Percentiles rank a stretch among this genome's conserved stretches.
Conservation (phyloP, 2,329 filamentous ascomycete species). For the Penicillium rolfsii region DNA sequence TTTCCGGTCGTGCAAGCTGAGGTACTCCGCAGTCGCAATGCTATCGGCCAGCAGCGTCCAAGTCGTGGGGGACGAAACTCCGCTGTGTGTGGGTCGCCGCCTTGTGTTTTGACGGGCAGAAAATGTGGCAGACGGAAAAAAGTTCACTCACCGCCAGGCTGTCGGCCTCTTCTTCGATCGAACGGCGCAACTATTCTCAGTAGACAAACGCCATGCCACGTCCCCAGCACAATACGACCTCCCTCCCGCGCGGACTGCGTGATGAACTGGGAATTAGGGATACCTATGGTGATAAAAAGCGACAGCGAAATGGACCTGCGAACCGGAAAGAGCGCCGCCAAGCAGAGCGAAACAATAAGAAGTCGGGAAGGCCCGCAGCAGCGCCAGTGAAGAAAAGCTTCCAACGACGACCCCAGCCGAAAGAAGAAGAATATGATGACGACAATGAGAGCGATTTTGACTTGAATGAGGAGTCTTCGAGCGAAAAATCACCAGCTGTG, state of each 20-base stretch:
- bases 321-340: conserved; percentile 69
- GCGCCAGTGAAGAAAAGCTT: conserved; percentile 22
- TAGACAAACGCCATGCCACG: conserved; percentile 37
- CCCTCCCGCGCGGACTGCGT: conserved; percentile 44
- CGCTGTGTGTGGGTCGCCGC: conserved; percentile 29
- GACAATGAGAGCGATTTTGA: conserved; percentile 34
- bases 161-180: conserved; percentile 4
- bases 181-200: neutral
- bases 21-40: conserved; percentile 12
- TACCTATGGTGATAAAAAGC: conserved; percentile 39
- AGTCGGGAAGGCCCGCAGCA: conserved; percentile 44
- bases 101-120: conserved; percentile 25
- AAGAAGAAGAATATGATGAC: conserved; percentile 27
- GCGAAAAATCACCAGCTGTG: conserved; percentile 24
- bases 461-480: conserved; percentile 19
- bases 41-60: conserved; percentile 17
- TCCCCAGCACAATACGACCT: conserved; percentile 47
- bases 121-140: conserved; percentile 28
- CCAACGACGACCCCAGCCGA: conserved; percentile 18
- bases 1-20: conserved; percentile 9
- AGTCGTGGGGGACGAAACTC: conserved; percentile 27
- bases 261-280: conserved; percentile 47
- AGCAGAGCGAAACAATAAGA: conserved; percentile 66
- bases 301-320: conserved; percentile 34
- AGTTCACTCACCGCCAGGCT: conserved; percentile 26